Conservation (phyloP, 208 protist genomes). For the Crithidia sp. region DNA sequence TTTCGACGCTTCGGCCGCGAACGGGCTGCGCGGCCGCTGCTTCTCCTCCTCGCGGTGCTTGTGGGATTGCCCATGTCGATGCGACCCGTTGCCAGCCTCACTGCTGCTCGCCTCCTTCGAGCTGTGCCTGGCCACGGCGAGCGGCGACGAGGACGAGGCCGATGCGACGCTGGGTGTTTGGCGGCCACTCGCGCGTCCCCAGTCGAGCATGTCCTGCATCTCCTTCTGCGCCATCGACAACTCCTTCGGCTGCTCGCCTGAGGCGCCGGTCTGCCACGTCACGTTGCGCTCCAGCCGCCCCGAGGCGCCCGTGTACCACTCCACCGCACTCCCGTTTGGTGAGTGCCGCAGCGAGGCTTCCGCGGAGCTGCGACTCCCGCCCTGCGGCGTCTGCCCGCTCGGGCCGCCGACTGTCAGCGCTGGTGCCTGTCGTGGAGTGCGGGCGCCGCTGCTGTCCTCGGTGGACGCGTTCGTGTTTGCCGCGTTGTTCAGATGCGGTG, state of each 20-base stretch:
- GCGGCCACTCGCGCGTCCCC: constrained; percentile 22
- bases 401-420: constrained; percentile 23
- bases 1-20: neutral
- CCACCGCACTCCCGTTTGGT: constrained; percentile 8
- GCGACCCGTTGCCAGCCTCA: neutral
- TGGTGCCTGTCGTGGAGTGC: constrained; percentile 4
- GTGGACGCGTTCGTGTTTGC: neutral
- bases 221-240: constrained; percentile 34
- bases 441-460: constrained; percentile 5
- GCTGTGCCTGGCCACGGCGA: neutral
- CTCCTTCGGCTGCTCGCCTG: constrained; percentile 21
- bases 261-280: constrained; percentile 13
- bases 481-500: neutral
- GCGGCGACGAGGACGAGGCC: constrained; percentile 5
- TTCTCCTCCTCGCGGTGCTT: neutral
- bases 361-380: neutral
- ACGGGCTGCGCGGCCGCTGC: neutral
- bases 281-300: constrained; percentile 20
- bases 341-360: neutral
- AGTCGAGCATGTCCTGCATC: constrained; percentile 37
- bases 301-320: constrained; percentile 22
- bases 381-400: constrained; percentile 16
- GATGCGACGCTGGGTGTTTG: neutral
- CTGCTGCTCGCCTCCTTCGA: constrained; percentile 6
- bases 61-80: constrained; percentile 1